A percentile compares a stretch with the other conserved stretches of the same genome.
Evolutionary conservation across 78 protist genomes (phyloP).

Genomic region (Tieghemostelium lacteum): DNA sequence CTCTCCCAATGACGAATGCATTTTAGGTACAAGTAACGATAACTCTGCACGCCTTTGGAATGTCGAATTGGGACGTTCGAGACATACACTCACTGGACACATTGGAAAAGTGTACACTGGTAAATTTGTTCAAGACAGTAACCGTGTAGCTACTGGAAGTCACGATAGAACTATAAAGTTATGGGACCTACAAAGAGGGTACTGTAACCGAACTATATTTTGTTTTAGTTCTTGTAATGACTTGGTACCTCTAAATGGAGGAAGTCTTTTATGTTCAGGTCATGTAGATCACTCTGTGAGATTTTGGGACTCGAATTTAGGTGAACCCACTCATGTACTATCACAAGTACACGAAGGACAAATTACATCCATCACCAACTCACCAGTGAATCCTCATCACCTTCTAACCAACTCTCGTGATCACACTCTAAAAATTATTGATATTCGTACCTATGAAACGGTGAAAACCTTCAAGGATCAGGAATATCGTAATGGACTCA

Average conservation of each 20-base stretch:
- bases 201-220: constrained; percentile 82
- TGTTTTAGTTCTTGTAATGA: constrained; percentile 85
- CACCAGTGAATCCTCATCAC: constrained; percentile 56
- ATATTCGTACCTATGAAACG: constrained; percentile 71
- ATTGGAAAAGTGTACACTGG: constrained; percentile 80
- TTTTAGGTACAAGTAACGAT: constrained; percentile 83
- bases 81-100: constrained; percentile 91
- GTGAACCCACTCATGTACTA: constrained; percentile 69
- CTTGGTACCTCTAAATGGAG: constrained; percentile 28
- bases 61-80: constrained; percentile 59
- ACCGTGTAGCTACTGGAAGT: constrained; percentile 80
- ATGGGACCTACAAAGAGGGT: constrained; percentile 89
- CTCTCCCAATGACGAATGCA: constrained; percentile 70
- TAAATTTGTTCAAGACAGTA: constrained; percentile 18
- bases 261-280: constrained; percentile 60
- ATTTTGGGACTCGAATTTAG: constrained; percentile 83
- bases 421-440: constrained; percentile 85
- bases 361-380: constrained; percentile 76
- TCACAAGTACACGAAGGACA: constrained; percentile 78
- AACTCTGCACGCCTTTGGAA: constrained; percentile 79
- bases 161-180: constrained; percentile 91
- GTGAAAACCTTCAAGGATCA: constrained; percentile 74
- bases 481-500: constrained; percentile 75
- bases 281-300: constrained; percentile 83
- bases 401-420: constrained; percentile 85